Percentiles rank a stretch among this genome's conserved stretches.
Evolutionary conservation across 2,329 filamentous ascomycete species (phyloP).

Genomic region (Pyrenochaeta sp.): DNA sequence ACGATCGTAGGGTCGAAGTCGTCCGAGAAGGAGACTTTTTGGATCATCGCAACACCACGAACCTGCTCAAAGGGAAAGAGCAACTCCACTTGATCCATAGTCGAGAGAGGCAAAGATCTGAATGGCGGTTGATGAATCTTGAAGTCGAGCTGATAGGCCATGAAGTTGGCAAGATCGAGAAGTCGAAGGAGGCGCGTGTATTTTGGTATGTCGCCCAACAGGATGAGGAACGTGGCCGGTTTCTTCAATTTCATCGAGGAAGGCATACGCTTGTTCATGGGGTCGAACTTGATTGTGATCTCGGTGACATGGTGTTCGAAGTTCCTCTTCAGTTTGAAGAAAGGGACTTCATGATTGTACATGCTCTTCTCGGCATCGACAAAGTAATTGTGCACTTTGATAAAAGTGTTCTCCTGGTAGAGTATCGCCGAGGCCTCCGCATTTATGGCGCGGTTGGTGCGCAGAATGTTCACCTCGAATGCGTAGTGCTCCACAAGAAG

Average conservation of each 20-base stretch:
- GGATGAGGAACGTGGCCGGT: conserved; percentile 1
- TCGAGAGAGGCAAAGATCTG: background rate
- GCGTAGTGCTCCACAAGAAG: conserved; percentile 6
- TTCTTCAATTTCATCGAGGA: background rate
- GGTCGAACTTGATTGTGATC: background rate
- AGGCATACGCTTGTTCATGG: background rate
- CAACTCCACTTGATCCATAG: background rate
- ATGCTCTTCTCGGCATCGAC: background rate
- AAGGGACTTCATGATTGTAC: conserved; percentile 7
- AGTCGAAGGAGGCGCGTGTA: conserved; percentile 8
- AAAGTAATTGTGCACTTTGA: conserved; percentile 1
- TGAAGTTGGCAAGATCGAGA: conserved; percentile 12
- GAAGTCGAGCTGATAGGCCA: conserved; percentile 4
- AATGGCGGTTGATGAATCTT: background rate
- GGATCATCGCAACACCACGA: conserved; percentile 1
- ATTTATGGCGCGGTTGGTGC: background rate
- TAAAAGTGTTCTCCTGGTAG: conserved; percentile 2
- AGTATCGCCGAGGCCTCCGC: conserved; percentile 1
- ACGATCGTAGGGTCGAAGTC: background rate
- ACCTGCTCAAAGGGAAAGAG: conserved; percentile 5
- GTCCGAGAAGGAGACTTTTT: conserved; percentile 2
- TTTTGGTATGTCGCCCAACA: conserved; percentile 10
- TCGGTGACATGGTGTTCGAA: conserved; percentile 5
- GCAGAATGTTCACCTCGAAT: conserved; percentile 3
- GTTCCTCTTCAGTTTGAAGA: conserved; percentile 4